phyloP scores from a whole-genome alignment of 2,329 filamentous ascomycete species.

The Arthrobotrys megalospora region DNA sequence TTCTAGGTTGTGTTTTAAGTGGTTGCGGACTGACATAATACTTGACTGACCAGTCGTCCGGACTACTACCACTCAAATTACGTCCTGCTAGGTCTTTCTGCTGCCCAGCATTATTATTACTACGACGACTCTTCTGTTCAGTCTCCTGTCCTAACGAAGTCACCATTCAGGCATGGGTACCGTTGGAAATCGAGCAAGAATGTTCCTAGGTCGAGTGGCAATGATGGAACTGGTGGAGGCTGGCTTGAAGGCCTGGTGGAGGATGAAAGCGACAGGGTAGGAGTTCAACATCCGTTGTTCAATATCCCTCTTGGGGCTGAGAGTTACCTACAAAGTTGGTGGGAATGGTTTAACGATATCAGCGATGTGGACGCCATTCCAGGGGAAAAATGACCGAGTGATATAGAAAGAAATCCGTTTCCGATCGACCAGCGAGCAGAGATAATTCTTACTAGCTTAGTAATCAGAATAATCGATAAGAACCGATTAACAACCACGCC shows the following conservation, averaged over 20 bases:
- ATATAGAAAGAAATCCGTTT: slow-evolving; percentile 10
- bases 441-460: neutral
- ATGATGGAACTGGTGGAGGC: slow-evolving; percentile 39
- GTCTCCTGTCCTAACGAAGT: neutral
- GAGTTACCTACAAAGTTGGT: slow-evolving; percentile 56
- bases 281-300: slow-evolving; percentile 63
- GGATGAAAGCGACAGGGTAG: slow-evolving; percentile 59
- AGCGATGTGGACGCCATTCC: neutral
- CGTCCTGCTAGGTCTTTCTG: slow-evolving; percentile 63
- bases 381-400: neutral
- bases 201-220: slow-evolving; percentile 40
- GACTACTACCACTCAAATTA: slow-evolving; percentile 64
- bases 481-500: slow-evolving; percentile 4
- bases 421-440: neutral
- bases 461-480: slow-evolving; percentile 21
- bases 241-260: slow-evolving; percentile 51
- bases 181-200: slow-evolving; percentile 56
- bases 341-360: slow-evolving; percentile 54
- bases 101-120: slow-evolving; percentile 63
- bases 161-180: slow-evolving; percentile 44
- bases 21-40: neutral
- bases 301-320: slow-evolving; percentile 63
- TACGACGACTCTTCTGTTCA: slow-evolving; percentile 31
- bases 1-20: neutral
- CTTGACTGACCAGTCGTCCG: slow-evolving; percentile 52